A percentile compares a stretch with the other conserved stretches of the same genome.
These are phyloP conservation scores for Pseudogymnoascus sp. DNA, from an alignment of 2,329 filamentous ascomycete genomes.

Conservation along the genomic window DNA sequence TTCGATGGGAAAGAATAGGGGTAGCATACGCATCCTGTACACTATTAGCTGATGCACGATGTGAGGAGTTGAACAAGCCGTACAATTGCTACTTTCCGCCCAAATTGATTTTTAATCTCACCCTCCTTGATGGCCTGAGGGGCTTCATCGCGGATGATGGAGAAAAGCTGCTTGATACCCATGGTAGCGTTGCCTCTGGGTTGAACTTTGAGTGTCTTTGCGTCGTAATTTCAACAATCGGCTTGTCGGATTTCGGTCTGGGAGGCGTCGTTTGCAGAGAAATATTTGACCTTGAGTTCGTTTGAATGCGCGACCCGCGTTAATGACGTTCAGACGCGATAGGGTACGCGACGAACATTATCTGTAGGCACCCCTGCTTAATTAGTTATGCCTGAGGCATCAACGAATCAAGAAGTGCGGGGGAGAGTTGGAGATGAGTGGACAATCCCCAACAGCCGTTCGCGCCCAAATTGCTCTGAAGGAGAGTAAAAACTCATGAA, in stretches of 20 bases:
- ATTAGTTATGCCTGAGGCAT: slow-evolving; percentile 1
- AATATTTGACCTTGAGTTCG: not conserved
- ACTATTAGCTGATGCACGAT: slow-evolving; percentile 15
- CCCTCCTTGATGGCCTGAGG: slow-evolving; percentile 94
- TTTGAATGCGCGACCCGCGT: not conserved
- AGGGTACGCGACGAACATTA: not conserved
- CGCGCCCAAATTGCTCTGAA: not conserved
- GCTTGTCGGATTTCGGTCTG: not conserved
- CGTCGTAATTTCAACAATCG: not conserved
- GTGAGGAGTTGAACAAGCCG: slow-evolving; percentile 30
- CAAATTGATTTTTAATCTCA: slow-evolving; percentile 98
- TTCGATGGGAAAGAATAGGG: slow-evolving; percentile 14
- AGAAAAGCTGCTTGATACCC: slow-evolving; percentile 66
- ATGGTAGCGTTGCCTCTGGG: slow-evolving; percentile 32
- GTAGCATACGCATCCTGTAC: slow-evolving; percentile 48
- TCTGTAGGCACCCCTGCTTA: not conserved
- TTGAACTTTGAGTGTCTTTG: not conserved
- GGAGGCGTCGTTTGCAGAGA: not conserved
- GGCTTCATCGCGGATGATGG: slow-evolving; percentile 82
- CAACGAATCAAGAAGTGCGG: not conserved
- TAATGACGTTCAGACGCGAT: slow-evolving; percentile 6
- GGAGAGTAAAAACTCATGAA: not conserved
- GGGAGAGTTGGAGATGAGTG: slow-evolving; percentile 1
- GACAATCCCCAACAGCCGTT: not conserved
- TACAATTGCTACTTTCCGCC: slow-evolving; percentile 95